Evolutionary conservation across 306 rosid species (phyloP).

Genomic region (Vicia faba): DNA sequence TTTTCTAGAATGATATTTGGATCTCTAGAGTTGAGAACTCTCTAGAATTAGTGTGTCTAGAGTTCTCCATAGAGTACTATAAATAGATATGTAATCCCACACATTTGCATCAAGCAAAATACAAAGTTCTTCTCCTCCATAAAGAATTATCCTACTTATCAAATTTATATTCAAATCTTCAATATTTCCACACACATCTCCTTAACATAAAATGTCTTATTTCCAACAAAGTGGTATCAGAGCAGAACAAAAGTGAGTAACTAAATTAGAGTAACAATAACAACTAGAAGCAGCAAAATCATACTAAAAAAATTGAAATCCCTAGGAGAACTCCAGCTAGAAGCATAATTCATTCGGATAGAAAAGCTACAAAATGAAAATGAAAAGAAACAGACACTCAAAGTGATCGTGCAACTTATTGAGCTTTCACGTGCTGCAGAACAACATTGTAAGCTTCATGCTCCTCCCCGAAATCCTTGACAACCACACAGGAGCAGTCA

Average conservation of each 20-base stretch:
- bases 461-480: constrained; percentile 63
- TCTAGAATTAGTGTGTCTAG: no score
- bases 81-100: no score
- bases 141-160: no score
- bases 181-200: no score
- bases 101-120: no score
- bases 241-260: neutral
- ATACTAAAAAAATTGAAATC: constrained; percentile 27
- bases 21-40: no score
- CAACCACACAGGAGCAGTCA: constrained; percentile 76
- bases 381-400: neutral
- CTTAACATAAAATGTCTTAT: no score
- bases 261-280: constrained; percentile 28
- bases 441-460: constrained; percentile 54
- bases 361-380: constrained; percentile 19
- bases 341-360: constrained; percentile 35
- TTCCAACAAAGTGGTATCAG: no score
- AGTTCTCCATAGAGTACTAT: no score
- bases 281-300: neutral
- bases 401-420: constrained; percentile 26
- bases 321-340: constrained; percentile 28
- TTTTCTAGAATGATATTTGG: no score
- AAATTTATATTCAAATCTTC: no score
- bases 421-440: constrained; percentile 51
- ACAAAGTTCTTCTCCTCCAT: no score